phyloP scores from a whole-genome alignment of 108 stramenopile genomes.

The Nitzschia putrida region DNA sequence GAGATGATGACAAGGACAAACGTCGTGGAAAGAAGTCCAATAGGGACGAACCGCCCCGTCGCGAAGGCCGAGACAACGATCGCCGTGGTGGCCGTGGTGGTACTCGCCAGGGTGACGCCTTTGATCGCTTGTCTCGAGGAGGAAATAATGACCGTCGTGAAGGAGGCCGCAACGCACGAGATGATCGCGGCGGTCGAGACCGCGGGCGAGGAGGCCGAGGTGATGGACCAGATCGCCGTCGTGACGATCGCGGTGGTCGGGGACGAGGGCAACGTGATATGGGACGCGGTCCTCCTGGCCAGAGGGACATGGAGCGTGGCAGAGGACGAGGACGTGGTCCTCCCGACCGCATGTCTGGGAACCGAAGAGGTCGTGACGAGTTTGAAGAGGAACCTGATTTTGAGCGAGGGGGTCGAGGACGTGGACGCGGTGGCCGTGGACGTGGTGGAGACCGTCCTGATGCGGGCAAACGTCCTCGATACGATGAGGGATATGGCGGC shows the following conservation, averaged over 20 bases:
- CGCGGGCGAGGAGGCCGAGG: constrained; percentile 15
- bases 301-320: constrained; percentile 6
- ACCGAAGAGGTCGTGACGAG: constrained; percentile 21
- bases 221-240: constrained; percentile 13
- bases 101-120: constrained; percentile 21
- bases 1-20: constrained; percentile 12
- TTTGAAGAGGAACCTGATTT: constrained; percentile 23
- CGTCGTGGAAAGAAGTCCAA: constrained; percentile 10
- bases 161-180: constrained; percentile 6
- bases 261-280: constrained; percentile 31
- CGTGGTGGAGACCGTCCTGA: constrained; percentile 5
- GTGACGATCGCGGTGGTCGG: constrained; percentile 25
- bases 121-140: constrained; percentile 23
- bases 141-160: constrained; percentile 10
- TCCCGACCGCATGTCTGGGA: constrained; percentile 9
- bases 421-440: constrained; percentile 19
- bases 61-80: constrained; percentile 10
- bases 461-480: constrained; percentile 19
- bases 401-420: constrained; percentile 9
- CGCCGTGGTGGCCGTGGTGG: constrained; percentile 8
- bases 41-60: constrained; percentile 2
- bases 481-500: constrained; percentile 20
- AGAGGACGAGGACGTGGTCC: constrained; percentile 25
- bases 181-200: constrained; percentile 25
- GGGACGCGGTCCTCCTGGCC: constrained; percentile 28